Evolutionary conservation across 2,329 filamentous ascomycete genomes (phyloP), one percentile per base, ranked within the genome.

Genomic region (Plenodomus lindquistii): DNA sequence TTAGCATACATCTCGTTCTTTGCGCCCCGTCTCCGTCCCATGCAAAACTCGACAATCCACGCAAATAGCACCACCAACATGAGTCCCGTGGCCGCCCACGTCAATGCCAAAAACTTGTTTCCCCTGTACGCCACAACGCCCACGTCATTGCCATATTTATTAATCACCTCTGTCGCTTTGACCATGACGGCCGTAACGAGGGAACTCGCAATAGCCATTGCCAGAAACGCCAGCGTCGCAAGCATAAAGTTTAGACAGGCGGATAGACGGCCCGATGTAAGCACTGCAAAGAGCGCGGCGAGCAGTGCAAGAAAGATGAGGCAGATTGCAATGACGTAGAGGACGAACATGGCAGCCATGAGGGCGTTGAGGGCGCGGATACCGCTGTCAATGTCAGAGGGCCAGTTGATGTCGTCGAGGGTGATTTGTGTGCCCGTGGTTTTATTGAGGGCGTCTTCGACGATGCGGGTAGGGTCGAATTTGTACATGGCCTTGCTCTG

Each of bases 131-230:
- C 81, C 16, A 72, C 67, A 9, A 85, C 66, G 0, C 80, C 78
- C 20, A 82, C 73, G 0, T 73, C 64, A 15, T 76, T 67, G 4
- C 81, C 81, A 44, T 82, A 75, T 21, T 79, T 65, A 52, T 84
- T 84, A 52, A 86, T 76, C 0, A 80, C 60, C 16, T 78, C 59
- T 2, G 75, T 69, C 3, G 77, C 81, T 66, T 84, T 82, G 45
- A 79, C 75, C 10, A 79, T 77, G 4, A 85, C 69, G 16, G 87
- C 86, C 0, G 82, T 88, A 20, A 85, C 82, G 19, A 92, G 86
- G 59, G 90, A 90, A 17, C 88, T 92, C 40, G 87, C 85, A 43
- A 86, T 85, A 3, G 87, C 87, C 60, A 87, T 79, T 11, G 84
- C 73, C 6, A 83, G 35, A 52, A 84, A 82, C 0, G 79, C 77